These are phyloP conservation scores for Pulveroboletus sp. DNA, from an alignment of 768 basidiomycete species.

Conservation along the genomic window DNA sequence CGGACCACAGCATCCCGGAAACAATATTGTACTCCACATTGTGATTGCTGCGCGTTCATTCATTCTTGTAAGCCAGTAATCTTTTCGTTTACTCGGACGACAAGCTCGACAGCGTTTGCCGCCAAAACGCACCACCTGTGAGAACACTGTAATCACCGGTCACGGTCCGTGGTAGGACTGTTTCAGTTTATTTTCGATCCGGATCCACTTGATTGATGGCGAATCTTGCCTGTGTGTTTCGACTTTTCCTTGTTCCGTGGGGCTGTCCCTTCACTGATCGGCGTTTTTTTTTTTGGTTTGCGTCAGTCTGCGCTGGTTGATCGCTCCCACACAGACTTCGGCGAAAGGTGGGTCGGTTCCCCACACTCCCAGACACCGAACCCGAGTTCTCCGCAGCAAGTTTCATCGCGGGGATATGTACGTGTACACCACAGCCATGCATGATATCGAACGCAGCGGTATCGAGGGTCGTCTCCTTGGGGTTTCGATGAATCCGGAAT, in stretches of 20 bases:
- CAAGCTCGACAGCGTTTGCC: background rate
- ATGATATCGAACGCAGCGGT: background rate
- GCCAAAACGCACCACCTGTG: background rate
- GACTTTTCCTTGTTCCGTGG: background rate
- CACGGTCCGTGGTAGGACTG: background rate
- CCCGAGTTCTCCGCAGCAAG: background rate
- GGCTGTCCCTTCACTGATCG: background rate
- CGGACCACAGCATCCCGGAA: background rate
- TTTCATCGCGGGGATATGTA: background rate
- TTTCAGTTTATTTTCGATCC: background rate
- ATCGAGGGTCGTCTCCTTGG: background rate
- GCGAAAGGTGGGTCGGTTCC: background rate
- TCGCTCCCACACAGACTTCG: no score
- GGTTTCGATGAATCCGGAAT: no score
- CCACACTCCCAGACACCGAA: background rate
- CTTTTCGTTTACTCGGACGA: background rate
- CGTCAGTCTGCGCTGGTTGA: background rate
- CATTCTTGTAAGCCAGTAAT: background rate
- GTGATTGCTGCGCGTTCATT: background rate
- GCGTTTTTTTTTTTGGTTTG: background rate
- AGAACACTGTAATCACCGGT: background rate
- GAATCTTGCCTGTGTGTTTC: background rate
- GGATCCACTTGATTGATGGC: background rate
- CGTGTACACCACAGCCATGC: no score
- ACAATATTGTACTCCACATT: background rate